A percentile compares a stretch with the other conserved stretches of the same genome.
These are phyloP conservation scores for Metschnikowia continentalis DNA, from an alignment of 805 yeast genomes.

Conservation along the genomic window DNA sequence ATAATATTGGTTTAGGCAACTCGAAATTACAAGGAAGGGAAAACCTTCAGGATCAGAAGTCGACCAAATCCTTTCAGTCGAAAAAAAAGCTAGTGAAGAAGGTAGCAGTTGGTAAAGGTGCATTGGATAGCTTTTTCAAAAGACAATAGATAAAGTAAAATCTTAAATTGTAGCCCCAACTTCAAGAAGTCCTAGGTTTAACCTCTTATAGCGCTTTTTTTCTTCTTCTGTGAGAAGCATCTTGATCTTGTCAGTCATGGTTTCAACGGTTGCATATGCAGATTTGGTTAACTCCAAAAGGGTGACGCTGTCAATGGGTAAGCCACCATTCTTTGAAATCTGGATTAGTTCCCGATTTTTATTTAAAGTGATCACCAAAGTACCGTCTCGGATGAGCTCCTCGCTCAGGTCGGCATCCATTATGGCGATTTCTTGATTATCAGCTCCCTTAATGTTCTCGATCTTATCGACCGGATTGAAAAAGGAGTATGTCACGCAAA, in stretches of 20 bases:
- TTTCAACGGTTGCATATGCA: constrained; percentile 62
- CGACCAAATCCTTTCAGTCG: constrained; percentile 18
- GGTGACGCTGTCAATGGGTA: constrained; percentile 68
- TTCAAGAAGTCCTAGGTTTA: constrained; percentile 31
- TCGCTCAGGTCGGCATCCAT: constrained; percentile 78
- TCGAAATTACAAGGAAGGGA: neutral
- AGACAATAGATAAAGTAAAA: constrained; percentile 22
- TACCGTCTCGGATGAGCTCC: constrained; percentile 72
- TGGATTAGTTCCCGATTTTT: constrained; percentile 90
- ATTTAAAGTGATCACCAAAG: constrained; percentile 79
- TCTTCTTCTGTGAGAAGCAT: constrained; percentile 53
- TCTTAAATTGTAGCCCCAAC: constrained; percentile 31
- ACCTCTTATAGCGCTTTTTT: constrained; percentile 37
- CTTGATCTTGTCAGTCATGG: constrained; percentile 61
- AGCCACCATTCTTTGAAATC: constrained; percentile 84
- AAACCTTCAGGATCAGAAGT: constrained; percentile 17
- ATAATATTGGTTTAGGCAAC: constrained; percentile 19
- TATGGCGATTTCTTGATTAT: constrained; percentile 54
- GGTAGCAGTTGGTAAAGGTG: constrained; percentile 60
- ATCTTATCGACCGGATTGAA: constrained; percentile 64
- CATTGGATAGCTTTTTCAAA: constrained; percentile 64
- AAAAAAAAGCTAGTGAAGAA: constrained; percentile 29
- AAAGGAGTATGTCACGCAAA: constrained; percentile 86
- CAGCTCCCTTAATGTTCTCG: constrained; percentile 66
- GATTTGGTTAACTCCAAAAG: constrained; percentile 64